Conservation (phyloP, 768 basidiomycete species). For the Pleurotus djamor region DNA sequence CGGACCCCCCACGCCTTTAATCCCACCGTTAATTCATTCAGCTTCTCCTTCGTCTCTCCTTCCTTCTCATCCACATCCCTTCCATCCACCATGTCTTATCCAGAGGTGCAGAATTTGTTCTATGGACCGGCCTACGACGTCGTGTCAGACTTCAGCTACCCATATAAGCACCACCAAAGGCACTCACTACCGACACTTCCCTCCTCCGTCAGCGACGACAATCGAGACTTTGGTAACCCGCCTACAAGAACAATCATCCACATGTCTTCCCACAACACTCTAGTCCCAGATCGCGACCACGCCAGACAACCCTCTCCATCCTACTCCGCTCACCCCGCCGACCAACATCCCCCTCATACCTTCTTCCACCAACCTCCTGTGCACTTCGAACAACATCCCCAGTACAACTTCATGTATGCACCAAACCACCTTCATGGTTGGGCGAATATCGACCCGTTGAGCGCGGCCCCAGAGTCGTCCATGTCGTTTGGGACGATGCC, state of each 20-base stretch:
- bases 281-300: neutral
- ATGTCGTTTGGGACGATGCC: neutral
- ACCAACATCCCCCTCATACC: neutral
- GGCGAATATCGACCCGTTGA: neutral
- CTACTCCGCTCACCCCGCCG: neutral
- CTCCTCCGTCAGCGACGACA: neutral
- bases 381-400: neutral
- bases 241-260: neutral
- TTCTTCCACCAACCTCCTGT: neutral
- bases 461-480: neutral
- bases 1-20: constrained; percentile 8
- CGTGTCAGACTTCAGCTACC: neutral
- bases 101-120: neutral
- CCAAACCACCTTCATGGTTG: neutral
- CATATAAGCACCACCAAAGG: neutral
- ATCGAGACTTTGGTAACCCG: neutral
- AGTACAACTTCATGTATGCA: neutral
- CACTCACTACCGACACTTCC: neutral
- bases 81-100: constrained; percentile 4
- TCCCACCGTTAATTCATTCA: constrained; percentile 1
- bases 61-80: neutral
- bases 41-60: constrained; percentile 1
- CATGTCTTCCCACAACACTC: neutral
- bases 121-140: neutral
- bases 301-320: neutral